Conservation (phyloP, 805 yeast species). For the Tetrapisispora nanseiensis region DNA sequence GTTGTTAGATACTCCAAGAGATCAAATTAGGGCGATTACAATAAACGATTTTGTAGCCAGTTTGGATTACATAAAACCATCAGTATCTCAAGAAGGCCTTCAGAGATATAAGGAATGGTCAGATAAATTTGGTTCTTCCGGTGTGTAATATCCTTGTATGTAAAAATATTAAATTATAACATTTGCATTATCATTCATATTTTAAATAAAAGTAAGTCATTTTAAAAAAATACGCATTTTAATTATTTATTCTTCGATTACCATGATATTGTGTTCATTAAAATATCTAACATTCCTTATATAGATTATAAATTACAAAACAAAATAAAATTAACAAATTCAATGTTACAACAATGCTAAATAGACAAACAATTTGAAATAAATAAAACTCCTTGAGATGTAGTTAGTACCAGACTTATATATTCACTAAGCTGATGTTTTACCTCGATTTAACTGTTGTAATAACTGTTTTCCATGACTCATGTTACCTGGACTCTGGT, state of each 20-base stretch:
- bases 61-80: constrained; percentile 71
- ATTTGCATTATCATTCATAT: background rate
- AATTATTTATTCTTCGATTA: background rate
- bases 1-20: constrained; percentile 55
- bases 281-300: constrained; percentile 2
- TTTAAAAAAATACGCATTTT: background rate
- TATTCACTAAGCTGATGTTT: background rate
- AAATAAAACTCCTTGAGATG: background rate
- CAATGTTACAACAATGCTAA: background rate
- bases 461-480: constrained; percentile 25
- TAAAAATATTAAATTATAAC: background rate
- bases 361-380: background rate
- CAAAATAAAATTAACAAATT: background rate
- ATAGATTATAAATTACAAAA: background rate
- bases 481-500: background rate
- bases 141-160: constrained; percentile 38
- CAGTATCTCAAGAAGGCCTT: constrained; percentile 78
- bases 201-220: background rate
- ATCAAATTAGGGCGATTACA: constrained; percentile 66
- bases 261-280: constrained; percentile 3
- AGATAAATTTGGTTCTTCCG: constrained; percentile 72
- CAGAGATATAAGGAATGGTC: constrained; percentile 86
- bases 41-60: constrained; percentile 67
- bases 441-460: constrained; percentile 24
- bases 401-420: background rate